Base-by-base conservation (phyloP, 768 basidiomycete genomes). In the Tylopilus sp. region DNA sequence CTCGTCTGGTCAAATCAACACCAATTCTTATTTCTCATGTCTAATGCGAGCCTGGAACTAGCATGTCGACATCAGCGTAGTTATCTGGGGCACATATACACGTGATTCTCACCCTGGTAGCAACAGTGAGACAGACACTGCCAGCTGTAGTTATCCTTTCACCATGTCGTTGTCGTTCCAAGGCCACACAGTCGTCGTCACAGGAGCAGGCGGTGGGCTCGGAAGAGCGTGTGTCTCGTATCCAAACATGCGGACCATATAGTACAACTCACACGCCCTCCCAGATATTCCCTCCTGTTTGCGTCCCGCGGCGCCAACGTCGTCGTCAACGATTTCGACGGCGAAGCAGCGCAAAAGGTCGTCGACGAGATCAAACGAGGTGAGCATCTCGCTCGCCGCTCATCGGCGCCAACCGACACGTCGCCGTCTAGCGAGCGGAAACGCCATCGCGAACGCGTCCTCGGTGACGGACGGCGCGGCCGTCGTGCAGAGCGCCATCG, bases 171-270 rank as follows among this genome's bases (percentile, higher is more conserved):
- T 86, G 11, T 88, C 86, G 3, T 96, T 92, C 78, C 84, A 88
- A 71, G 85, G 85, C 51, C 89, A 95, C 49, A 92, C 89, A n/a
- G 90, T 94, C 52, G 82, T 99, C 58, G 76, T 98, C 58, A 99
- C 97, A 38, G 97, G 97, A 42, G 95, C 94, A 38, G 97, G 97
- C 14, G 92, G 93, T 55, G 97, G 97, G 16, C 78, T 99, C 14
- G 97, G 97, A 40, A 87, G 84, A 74, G 82, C 89, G 90, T 98
- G 66, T 63, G 89, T 80, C 19, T 37, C 17, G 17, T 28, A 22
- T 42, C n/a, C n/a, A n/a, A n/a, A n/a, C n/a, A n/a, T n/a, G n/a
- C n/a, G n/a, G n/a, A n/a, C n/a, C n/a, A n/a, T n/a, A n/a, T n/a
- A n/a, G n/a, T n/a, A n/a, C n/a, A n/a, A n/a, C n/a, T n/a, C n/a